Base-by-base conservation (phyloP, 1,284 basidiomycete species). In the Boletellus deceptivus region DNA sequence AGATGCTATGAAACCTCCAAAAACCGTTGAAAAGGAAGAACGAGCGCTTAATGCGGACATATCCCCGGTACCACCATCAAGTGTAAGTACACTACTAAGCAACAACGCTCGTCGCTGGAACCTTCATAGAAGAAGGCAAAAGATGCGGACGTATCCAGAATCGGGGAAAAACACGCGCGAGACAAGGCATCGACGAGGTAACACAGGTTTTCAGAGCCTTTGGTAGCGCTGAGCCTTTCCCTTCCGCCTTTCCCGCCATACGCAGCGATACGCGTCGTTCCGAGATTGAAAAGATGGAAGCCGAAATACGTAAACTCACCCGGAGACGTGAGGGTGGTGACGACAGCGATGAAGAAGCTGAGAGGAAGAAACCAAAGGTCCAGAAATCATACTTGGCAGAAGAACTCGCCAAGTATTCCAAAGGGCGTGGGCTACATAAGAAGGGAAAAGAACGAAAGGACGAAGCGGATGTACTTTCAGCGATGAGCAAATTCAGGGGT, bases 241-340 rank as follows among this genome's bases (percentile, higher is more conserved):
- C 16, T 14, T 7, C 33, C 1, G 33, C 18, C 11, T 14, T 25
- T 11, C 8, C 6, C 36, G 25, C 31, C 43, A 1, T 41, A 29
- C 35, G n/a, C 57, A 92, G 89, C 43, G 77, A 79, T 31, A 72
- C 80, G 9, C 84, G 88, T 24, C 80, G 84, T 63, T 77, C 82
- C 6, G 89, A 95, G 67, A 94, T 97, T 50, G 87, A 84, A 59
- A 84, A 82, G 57, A 90, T 97, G 80, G 90, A 97, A 68, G 85
- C 84, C 4, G 89, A 93, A 48, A 88, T 98, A 50, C 84, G 89
- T 24, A 86, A 82, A 57, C 76, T 94, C 9, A 77, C 78, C 20
- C 78, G 78, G 50, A 76, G 75, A 46, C 75, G 77, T 9, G 75
- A 71, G 20, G 72, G 69, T 10, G 79, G 77, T 1, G 75, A 75